Percentiles rank a stretch among this genome's conserved stretches.
Conservation (phyloP, 2,329 filamentous ascomycete genomes). For the Furcasterigmium furcatum region DNA sequence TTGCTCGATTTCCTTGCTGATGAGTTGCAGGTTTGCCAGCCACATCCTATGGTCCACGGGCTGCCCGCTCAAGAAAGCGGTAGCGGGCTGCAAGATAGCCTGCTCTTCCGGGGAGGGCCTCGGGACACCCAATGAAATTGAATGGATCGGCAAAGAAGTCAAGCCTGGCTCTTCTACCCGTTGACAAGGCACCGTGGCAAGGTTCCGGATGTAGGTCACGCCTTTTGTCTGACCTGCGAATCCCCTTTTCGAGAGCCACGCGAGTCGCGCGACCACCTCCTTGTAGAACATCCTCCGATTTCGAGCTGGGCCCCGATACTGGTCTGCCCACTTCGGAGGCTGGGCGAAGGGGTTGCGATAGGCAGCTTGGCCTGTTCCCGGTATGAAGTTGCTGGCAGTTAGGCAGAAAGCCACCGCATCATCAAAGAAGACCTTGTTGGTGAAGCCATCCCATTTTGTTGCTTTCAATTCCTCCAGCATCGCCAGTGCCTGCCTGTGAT, state of each 20-base stretch:
- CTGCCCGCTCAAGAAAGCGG: not conserved
- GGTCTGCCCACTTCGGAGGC: not conserved
- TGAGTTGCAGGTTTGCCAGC: not conserved
- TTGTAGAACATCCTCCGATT: not conserved
- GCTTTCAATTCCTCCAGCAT: not conserved
- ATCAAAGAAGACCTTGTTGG: not conserved
- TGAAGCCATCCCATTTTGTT: not conserved
- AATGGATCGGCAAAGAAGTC: too few relatives aligned
- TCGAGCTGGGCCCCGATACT: not conserved
- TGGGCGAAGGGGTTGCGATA: not conserved
- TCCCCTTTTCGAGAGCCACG: not conserved
- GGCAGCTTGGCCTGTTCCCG: not conserved
- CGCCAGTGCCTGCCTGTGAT: not conserved
- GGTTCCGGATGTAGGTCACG: not conserved
- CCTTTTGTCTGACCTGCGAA: not conserved
- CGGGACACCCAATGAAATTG: too few relatives aligned
- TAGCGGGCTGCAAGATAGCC: too few relatives aligned
- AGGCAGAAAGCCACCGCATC: not conserved
- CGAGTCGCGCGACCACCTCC: not conserved
- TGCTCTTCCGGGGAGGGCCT: too few relatives aligned
- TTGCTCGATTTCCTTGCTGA: not conserved
- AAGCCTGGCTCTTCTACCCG: too few relatives aligned
- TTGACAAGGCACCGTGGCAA: too few relatives aligned
- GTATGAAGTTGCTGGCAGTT: not conserved
- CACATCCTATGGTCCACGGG: not conserved